These are phyloP conservation scores for Melastoma candidum DNA, from an alignment of 441 rosid genomes.

Conservation along the genomic window DNA sequence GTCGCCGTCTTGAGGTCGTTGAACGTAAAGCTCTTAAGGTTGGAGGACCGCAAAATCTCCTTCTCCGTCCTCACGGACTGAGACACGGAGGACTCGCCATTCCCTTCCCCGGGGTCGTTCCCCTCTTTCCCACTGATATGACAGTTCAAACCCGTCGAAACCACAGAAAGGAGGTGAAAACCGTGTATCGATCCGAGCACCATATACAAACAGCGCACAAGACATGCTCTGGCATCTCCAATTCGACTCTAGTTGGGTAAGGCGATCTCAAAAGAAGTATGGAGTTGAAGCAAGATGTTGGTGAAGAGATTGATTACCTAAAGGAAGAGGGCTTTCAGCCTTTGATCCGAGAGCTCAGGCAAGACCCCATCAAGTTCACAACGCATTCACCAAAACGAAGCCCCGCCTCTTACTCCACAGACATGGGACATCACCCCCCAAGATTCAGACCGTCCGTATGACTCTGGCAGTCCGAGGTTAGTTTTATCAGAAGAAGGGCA, in stretches of 20 bases:
- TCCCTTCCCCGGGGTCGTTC: constrained; percentile 9
- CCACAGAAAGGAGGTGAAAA: too few relatives aligned
- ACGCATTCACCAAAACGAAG: background rate
- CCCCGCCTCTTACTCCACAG: background rate
- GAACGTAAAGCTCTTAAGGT: constrained; percentile 14
- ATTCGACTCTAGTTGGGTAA: too few relatives aligned
- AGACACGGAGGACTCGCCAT: constrained; percentile 9
- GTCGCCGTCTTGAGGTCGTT: constrained; percentile 17
- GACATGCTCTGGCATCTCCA: too few relatives aligned
- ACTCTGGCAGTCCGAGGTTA: too few relatives aligned
- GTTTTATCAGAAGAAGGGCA: too few relatives aligned
- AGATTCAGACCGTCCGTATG: too few relatives aligned
- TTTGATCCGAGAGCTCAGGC: constrained; percentile 6
- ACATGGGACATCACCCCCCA: too few relatives aligned
- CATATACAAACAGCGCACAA: too few relatives aligned
- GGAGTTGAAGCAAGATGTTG: too few relatives aligned
- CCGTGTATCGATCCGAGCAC: too few relatives aligned
- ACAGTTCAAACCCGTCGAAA: too few relatives aligned
- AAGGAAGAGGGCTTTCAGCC: constrained; percentile 7
- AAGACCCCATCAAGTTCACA: constrained; percentile 9
- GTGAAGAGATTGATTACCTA: background rate
- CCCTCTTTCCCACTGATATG: constrained; percentile 2
- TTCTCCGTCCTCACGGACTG: constrained; percentile 11
- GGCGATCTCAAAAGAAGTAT: too few relatives aligned
- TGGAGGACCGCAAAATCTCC: constrained; percentile 11